phyloP scores from a whole-genome alignment of 768 basidiomycete species.

The Amanita pallidorosea region DNA sequence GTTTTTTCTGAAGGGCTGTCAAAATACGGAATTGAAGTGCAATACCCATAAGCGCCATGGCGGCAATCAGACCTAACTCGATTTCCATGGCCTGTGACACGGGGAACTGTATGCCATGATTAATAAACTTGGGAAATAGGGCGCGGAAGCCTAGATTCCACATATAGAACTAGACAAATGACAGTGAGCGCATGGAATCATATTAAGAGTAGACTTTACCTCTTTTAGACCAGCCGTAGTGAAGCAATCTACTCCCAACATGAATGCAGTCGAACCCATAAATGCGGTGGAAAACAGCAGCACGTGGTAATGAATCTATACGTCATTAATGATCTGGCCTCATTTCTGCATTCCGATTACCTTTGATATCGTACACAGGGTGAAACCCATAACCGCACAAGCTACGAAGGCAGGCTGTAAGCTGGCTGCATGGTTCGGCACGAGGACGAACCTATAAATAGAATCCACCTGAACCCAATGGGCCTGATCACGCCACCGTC shows the following conservation, averaged over 20 bases:
- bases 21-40: slow-evolving; percentile 88
- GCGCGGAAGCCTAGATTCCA: slow-evolving; percentile 85
- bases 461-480: slow-evolving; percentile 79
- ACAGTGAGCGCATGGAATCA: slow-evolving; percentile 8
- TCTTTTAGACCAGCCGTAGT: slow-evolving; percentile 90
- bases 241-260: slow-evolving; percentile 90
- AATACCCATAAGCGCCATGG: slow-evolving; percentile 75
- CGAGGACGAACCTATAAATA: slow-evolving; percentile 61
- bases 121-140: slow-evolving; percentile 69
- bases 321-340: slow-evolving; percentile 5
- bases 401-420: slow-evolving; percentile 27
- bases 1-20: slow-evolving; percentile 65
- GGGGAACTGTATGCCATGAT: slow-evolving; percentile 63
- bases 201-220: slow-evolving; percentile 29
- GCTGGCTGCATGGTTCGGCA: slow-evolving; percentile 5
- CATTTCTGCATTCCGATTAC: slow-evolving; percentile 15
- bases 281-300: slow-evolving; percentile 80
- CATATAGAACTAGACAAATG: slow-evolving; percentile 66
- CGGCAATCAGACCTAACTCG: slow-evolving; percentile 81
- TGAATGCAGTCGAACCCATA: slow-evolving; percentile 85
- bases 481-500: slow-evolving; percentile 72
- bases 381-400: slow-evolving; percentile 68
- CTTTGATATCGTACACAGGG: slow-evolving; percentile 75
- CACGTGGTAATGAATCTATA: slow-evolving; percentile 72
- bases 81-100: slow-evolving; percentile 88